Percentiles rank a stretch among this genome's conserved stretches.
Evolutionary conservation across 176 grass and related monocot genomes (phyloP).

Genomic region (Phoenix roebelenii): DNA sequence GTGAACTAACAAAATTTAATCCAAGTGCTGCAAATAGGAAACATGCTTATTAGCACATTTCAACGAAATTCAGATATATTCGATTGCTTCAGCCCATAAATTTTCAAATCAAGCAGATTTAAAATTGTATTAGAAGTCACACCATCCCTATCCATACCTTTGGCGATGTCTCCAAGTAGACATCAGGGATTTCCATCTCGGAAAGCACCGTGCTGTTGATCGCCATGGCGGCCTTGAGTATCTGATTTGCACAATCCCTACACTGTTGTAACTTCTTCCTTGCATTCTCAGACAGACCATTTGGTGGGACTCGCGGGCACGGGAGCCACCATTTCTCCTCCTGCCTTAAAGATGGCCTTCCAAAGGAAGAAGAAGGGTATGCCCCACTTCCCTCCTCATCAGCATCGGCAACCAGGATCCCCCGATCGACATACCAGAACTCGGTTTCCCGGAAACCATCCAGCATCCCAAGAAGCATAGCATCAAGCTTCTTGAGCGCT

Average conservation of each 20-base stretch:
- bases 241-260: slow-evolving; percentile 68
- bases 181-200: slow-evolving; percentile 55
- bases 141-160: slow-evolving; percentile 27
- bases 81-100: no score
- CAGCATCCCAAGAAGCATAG: slow-evolving; percentile 72
- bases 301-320: slow-evolving; percentile 54
- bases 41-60: no score
- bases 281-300: slow-evolving; percentile 51
- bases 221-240: slow-evolving; percentile 87
- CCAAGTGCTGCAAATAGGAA: no score
- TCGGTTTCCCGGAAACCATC: slow-evolving; percentile 82
- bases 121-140: no score
- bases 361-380: not conserved
- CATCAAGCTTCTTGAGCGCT: slow-evolving; percentile 78
- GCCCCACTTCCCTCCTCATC: no score
- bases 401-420: no score
- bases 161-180: slow-evolving; percentile 56
- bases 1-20: no score
- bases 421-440: slow-evolving; percentile 64
- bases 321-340: slow-evolving; percentile 88
- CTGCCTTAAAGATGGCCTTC: slow-evolving; percentile 6
- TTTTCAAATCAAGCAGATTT: no score
- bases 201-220: slow-evolving; percentile 65
- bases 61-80: no score
- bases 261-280: slow-evolving; percentile 56